Percentiles rank a stretch among this genome's conserved stretches.
phyloP scores from a whole-genome alignment of 169 alveolate species.

The Cardiosporidium cionae region DNA sequence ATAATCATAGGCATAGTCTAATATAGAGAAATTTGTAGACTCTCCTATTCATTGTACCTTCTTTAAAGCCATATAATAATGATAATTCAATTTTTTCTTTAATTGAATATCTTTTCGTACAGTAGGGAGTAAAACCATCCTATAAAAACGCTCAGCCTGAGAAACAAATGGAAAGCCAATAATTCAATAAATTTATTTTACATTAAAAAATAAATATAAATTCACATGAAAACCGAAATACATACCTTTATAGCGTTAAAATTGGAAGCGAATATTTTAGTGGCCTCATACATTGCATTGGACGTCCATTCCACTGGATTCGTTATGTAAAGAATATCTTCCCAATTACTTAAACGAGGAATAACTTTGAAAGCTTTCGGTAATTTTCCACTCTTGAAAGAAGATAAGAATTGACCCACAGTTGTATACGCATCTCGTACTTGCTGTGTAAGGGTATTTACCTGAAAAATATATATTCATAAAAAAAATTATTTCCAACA shows the following conservation, averaged over 20 bases:
- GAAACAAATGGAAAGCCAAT: too few species aligned
- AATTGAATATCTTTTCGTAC: slow-evolving; percentile 64
- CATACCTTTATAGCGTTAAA: slow-evolving; percentile 54
- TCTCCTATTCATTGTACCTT: background rate
- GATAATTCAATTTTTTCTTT: slow-evolving; percentile 71
- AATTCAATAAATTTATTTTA: too few species aligned
- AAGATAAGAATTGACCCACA: slow-evolving; percentile 53
- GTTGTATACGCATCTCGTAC: slow-evolving; percentile 35
- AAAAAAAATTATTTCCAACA: too few species aligned
- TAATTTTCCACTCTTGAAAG: slow-evolving; percentile 77
- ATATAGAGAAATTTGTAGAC: background rate
- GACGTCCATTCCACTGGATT: slow-evolving; percentile 85
- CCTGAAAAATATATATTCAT: too few species aligned
- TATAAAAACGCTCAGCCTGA: slow-evolving; percentile 54
- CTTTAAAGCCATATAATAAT: slow-evolving; percentile 78
- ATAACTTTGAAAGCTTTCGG: slow-evolving; percentile 84
- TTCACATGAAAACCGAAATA: too few species aligned
- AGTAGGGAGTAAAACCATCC: slow-evolving; percentile 68
- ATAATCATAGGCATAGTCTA: too few species aligned
- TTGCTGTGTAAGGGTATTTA: slow-evolving; percentile 15
- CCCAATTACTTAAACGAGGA: slow-evolving; percentile 84
- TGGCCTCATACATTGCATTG: slow-evolving; percentile 78
- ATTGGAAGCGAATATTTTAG: slow-evolving; percentile 69
- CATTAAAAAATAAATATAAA: too few species aligned
- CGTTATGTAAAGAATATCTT: slow-evolving; percentile 74